Base-by-base conservation (phyloP, 441 rosid species). In the Populus hybrid region DNA sequence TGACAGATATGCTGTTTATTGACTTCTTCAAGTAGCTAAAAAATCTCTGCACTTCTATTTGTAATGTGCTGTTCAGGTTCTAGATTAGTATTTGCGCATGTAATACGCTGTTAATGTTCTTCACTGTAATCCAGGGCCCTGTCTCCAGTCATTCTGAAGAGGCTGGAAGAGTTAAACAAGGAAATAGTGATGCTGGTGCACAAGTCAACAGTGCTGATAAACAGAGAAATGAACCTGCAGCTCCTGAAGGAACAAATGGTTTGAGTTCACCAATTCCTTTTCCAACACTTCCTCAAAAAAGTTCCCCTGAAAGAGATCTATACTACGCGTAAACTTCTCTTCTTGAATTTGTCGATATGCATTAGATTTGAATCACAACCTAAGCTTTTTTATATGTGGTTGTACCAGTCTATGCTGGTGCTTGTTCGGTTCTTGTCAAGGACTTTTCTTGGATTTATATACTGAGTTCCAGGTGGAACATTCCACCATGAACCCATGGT, bases 231-330 rank as follows among this genome's bases (percentile, higher is more conserved):
- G 85, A 81, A 14, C 69, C 78, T 69, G 72, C 78, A 64, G 73
- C 76, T 69, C 66, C 53, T 26, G 72, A 70, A 76, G 81, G 69
- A 68, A 69, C 72, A 80, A 82, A 80, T 14, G 74, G 68, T 82
- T 79, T 76, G 59, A 88, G 93, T 79, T 84, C 87, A 38, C 95
- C 97, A n/a, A 92, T 90, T 78, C 88, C 87, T 74, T 84, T 92
- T 79, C 94, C 93, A 65, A 82, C 85, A 75, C 73, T 68, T 80
- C 78, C 79, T 77, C 71, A 23, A 75, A 84, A 65, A 74, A 78
- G 81, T 82, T 90, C 87, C 76, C 79, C 88, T 14, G 91, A 88
- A 68, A 84, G 82, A 80, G 97, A 89, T 67, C 79, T 90, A 31
- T 93, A 89, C 82, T 93, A 90, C 81, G 81, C 72, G 98, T 92